Conservation (phyloP, 306 rosid species). For the Castanospermum australe region DNA sequence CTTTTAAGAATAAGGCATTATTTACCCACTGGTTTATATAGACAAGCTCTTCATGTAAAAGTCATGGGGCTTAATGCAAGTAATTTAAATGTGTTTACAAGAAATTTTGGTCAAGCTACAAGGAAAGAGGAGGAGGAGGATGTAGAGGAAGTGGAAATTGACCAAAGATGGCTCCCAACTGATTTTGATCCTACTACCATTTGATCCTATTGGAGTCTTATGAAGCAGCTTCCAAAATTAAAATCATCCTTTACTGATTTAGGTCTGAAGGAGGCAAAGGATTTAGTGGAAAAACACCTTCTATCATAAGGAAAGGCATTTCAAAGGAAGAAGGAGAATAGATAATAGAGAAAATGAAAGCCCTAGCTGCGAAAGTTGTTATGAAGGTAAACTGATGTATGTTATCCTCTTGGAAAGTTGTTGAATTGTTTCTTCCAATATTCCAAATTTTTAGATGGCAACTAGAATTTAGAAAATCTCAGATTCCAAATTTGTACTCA, state of each 20-base stretch:
- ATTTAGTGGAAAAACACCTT: conserved; percentile 77
- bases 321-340: conserved; percentile 93
- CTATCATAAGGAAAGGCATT: conserved; percentile 71
- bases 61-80: conserved; percentile 21
- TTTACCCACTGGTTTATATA: conserved; percentile 46
- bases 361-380: conserved; percentile 84
- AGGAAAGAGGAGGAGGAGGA: conserved; percentile 65
- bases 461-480: conserved; percentile 23
- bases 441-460: not conserved
- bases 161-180: conserved; percentile 89
- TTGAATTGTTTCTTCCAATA: conserved; percentile 27
- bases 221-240: conserved; percentile 83
- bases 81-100: conserved; percentile 31
- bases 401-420: conserved; percentile 11
- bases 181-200: conserved; percentile 85
- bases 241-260: conserved; percentile 80
- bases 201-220: conserved; percentile 78
- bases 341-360: conserved; percentile 78
- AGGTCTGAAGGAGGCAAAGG: conserved; percentile 89
- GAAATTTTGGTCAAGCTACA: conserved; percentile 67
- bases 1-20: conserved; percentile 52
- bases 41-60: conserved; percentile 29
- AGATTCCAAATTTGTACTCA: too few relatives aligned
- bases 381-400: conserved; percentile 34
- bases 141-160: conserved; percentile 82